Base-by-base conservation (phyloP, 257 asterid species). In the Pogostemon cablin region DNA sequence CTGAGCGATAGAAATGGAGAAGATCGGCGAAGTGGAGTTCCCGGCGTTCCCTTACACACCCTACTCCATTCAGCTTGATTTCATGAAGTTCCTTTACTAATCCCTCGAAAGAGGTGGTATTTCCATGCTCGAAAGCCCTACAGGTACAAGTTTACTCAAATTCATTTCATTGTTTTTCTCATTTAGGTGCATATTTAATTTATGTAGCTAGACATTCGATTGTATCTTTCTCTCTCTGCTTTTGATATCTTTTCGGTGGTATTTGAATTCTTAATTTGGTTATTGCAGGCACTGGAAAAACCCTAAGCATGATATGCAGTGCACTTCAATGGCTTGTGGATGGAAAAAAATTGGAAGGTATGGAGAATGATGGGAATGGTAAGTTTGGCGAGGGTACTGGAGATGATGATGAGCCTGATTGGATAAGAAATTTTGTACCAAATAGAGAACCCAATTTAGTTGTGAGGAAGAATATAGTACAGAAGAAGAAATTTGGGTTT, bases 41-140 rank as follows among this genome's bases (percentile, higher is more conserved):
- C 87, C 95, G 8, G 96, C 92, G 48, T 92, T 92, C 65, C 99
- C 99, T 0, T 91, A 87, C 72, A 71, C 86, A 60, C 91, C 96
- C 60, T 93, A 93, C 77, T 70, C 96, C 4, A 91, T 93, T 76
- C 99, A 93, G 81, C 81, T 89, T 8, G 99, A 88, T 89, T 95
- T 91, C 84, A 91, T 95, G 99, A 89, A 81, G 38, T 86, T 88
- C 50, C 86, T 95, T 8, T 89, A 93, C 72, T 73, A 83, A 75
- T 91, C 99, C 9, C 96, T 93, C 56, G 82, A 87, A 38, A 79
- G 86, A 78, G 99, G 99, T 35, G 99, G 99, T 3, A 81, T 93
- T 69, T 84, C 96, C 10, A 93, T 93, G 96, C 98, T 93, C 68
- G 98, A 93, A 82, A 91, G 98, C 83, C 99, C 99, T 70, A 93